These are phyloP conservation scores for Pythium angustatum DNA, from an alignment of 352 stramenopile genomes.

Conservation along the genomic window DNA sequence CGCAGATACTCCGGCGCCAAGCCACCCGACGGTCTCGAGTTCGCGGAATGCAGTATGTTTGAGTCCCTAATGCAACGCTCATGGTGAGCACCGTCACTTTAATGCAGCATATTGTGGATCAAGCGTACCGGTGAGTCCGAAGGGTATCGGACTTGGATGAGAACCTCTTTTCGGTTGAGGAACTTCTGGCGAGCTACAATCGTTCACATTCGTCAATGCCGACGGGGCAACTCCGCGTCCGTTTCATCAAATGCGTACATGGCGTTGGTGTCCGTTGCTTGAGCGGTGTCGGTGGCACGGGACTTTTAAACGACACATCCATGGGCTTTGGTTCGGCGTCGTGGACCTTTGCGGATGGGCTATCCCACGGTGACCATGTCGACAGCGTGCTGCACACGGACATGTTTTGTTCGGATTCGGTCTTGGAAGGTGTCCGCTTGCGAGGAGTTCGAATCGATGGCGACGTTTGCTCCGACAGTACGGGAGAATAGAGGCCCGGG, in stretches of 20 bases:
- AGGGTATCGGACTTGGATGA: conserved; percentile 24
- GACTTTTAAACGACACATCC: conserved; percentile 28
- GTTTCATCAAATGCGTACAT: conserved; percentile 28
- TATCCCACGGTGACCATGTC: conserved; percentile 29
- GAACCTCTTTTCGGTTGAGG: conserved; percentile 26
- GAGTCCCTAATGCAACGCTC: conserved; percentile 9
- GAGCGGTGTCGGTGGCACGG: conserved; percentile 24
- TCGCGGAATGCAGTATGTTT: conserved; percentile 39
- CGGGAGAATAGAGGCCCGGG: conserved; percentile 26
- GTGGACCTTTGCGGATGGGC: conserved; percentile 4
- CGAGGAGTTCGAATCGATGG: conserved; percentile 14
- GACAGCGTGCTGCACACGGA: conserved; percentile 25
- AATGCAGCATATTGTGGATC: background rate
- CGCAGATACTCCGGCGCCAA: conserved; percentile 67
- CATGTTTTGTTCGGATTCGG: conserved; percentile 4
- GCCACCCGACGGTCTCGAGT: conserved; percentile 55
- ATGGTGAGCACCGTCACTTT: too few relatives aligned
- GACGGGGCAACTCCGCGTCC: too few relatives aligned
- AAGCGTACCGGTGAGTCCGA: conserved; percentile 14
- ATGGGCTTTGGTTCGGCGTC: conserved; percentile 3
- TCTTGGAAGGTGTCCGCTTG: background rate
- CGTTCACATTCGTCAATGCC: too few relatives aligned
- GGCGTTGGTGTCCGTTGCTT: conserved; percentile 28
- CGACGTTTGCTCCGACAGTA: conserved; percentile 2
- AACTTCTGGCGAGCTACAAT: conserved; percentile 26